Conservation (phyloP, 2,329 filamentous ascomycete species). For the Blastomyces emzantsi region DNA sequence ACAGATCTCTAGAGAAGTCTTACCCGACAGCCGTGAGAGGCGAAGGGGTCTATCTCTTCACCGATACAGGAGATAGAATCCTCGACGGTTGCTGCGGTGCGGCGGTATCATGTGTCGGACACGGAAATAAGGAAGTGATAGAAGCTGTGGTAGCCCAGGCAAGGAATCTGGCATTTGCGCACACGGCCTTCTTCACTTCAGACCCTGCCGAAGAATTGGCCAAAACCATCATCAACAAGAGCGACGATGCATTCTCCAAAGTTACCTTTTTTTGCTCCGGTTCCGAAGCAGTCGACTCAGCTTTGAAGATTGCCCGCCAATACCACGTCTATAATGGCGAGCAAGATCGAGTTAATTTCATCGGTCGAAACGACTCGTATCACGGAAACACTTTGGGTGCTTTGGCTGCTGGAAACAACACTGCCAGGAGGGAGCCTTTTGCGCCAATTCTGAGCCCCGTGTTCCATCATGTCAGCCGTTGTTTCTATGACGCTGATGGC, state of each 20-base stretch:
- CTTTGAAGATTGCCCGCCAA: conserved; percentile 43
- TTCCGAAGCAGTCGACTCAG: conserved; percentile 39
- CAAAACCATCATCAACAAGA: conserved; percentile 27
- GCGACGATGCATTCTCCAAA: conserved; percentile 16
- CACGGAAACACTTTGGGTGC: conserved; percentile 45
- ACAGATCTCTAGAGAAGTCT: conserved; percentile 6
- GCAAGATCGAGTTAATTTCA: conserved; percentile 33
- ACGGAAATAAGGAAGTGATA: conserved; percentile 36
- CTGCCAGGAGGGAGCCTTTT: conserved; percentile 28
- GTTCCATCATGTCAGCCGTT: conserved; percentile 8
- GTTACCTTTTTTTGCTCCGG: conserved; percentile 21
- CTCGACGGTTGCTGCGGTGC: conserved; percentile 42
- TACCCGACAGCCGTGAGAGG: conserved; percentile 20
- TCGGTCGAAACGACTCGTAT: conserved; percentile 40
- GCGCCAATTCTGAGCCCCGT: conserved; percentile 21
- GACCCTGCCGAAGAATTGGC: conserved; percentile 35
- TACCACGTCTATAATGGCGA: conserved; percentile 39
- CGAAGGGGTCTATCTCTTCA: conserved; percentile 33
- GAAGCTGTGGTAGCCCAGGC: conserved; percentile 37
- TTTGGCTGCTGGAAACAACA: conserved; percentile 34
- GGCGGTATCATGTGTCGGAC: conserved; percentile 42
- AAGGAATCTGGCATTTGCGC: conserved; percentile 35
- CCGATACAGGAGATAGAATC: conserved; percentile 36
- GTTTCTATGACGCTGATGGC: conserved; percentile 8
- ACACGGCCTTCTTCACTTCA: conserved; percentile 38